Evolutionary conservation across 2,329 filamentous ascomycete genomes (phyloP).

Genomic region (Dactylellina leptospora): DNA sequence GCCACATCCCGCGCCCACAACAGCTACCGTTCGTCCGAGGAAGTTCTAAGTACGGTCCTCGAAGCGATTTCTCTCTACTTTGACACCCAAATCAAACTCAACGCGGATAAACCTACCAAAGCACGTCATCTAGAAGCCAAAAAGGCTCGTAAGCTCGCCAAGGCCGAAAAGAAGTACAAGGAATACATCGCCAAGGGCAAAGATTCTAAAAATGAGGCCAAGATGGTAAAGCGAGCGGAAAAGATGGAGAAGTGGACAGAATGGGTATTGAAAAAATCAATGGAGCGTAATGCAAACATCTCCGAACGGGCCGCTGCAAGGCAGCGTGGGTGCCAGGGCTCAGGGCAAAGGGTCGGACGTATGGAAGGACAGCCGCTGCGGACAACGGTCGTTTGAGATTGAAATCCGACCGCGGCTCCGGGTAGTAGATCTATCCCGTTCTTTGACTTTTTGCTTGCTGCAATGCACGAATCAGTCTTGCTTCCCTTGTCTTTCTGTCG

Average conservation of each 20-base stretch:
- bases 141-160: conserved; percentile 34
- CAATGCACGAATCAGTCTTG: no score
- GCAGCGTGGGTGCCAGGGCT: background rate
- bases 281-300: background rate
- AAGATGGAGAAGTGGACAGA: conserved; percentile 49
- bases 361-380: background rate
- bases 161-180: conserved; percentile 42
- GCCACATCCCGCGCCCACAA: background rate
- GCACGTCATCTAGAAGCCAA: conserved; percentile 20
- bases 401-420: background rate
- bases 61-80: conserved; percentile 26
- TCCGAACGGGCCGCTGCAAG: background rate
- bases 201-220: conserved; percentile 14
- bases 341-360: background rate
- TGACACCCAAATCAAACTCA: conserved; percentile 37
- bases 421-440: background rate
- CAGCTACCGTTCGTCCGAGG: background rate
- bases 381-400: background rate
- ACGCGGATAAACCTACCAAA: background rate
- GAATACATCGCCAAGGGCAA: conserved; percentile 38
- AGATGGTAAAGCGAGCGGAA: conserved; percentile 37
- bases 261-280: conserved; percentile 16
- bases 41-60: conserved; percentile 4
- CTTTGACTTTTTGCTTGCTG: no score
- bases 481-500: background rate